Evolutionary conservation across 2,329 filamentous ascomycete genomes (phyloP), one percentile per base, ranked within the genome.

Genomic region (Aciculosporium take): DNA sequence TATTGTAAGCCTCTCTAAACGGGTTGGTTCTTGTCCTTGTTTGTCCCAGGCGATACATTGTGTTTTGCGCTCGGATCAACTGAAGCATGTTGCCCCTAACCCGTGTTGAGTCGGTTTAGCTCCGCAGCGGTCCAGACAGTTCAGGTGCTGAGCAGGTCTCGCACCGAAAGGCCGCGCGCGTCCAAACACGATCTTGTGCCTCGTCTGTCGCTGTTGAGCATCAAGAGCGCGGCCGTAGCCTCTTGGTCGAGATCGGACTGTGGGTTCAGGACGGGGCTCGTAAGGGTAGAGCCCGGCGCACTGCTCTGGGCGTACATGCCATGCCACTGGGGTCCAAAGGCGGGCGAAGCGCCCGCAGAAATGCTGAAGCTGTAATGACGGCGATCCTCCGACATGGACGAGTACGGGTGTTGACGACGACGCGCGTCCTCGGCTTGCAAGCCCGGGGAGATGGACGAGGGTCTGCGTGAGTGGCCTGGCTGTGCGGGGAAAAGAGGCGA

Each of bases 141-240:
- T 70, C 54, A 73, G 15, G 68, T 66, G 46, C 67, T 74, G 15
- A 76, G 53, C 40, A 76, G 51, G 52, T 76, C 72, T 37, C 63
- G 63, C 12, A 76, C 71, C 32, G 72, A 74, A 57, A 76, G 62
- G 0, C 69, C 69, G 39, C 71, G 58, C 8, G 60, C 64, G 21
- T 56, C 53, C 2, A 52, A 42, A 6, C 38, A 34, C 9, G 36
- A 28, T 23, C 38, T 41, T 8, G 62, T 65, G 29, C 68, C 69
- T 28, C 84, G 70, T 31, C 84, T 74, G 56, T 91, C 86, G 41
- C 71, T 77, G 49, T 88, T 93, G 45, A 95, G 66, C 87, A 94
- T 94, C 57, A 94, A 61, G 50, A 94, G 59, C 3, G 87, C 88
- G 10, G 85, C 81, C 7, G 86, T 91, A 1, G 86, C 88, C 57